Conservation (phyloP, 805 yeast species). For the Kazachstania psychrophila region DNA sequence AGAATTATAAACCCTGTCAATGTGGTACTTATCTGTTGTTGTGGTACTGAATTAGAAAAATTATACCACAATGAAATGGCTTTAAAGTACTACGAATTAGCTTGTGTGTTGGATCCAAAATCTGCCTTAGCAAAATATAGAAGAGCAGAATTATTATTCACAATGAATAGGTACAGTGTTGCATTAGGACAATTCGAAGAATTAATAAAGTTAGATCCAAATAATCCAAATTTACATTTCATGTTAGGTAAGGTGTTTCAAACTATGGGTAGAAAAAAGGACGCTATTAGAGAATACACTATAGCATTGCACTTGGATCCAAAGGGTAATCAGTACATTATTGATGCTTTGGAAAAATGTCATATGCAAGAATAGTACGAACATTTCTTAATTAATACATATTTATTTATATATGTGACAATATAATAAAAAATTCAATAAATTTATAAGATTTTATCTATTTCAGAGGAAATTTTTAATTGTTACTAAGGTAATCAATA, state of each 20-base stretch:
- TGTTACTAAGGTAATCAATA: too few species aligned
- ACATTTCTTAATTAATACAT: neutral
- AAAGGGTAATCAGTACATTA: conserved; percentile 75
- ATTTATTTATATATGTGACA: neutral
- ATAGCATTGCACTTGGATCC: conserved; percentile 88
- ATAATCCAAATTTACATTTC: conserved; percentile 90
- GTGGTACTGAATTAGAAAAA: conserved; percentile 87
- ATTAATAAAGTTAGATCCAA: conserved; percentile 73
- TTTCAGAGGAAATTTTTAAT: too few species aligned
- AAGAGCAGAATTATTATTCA: conserved; percentile 71
- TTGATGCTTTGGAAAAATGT: conserved; percentile 66
- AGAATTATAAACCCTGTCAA: conserved; percentile 83
- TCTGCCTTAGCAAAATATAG: conserved; percentile 83
- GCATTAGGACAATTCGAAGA: conserved; percentile 70
- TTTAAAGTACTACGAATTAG: conserved; percentile 69
- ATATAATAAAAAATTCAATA: too few species aligned
- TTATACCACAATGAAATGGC: conserved; percentile 62
- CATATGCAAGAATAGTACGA: conserved; percentile 20
- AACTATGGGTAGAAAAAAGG: conserved; percentile 58
- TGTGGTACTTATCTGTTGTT: conserved; percentile 80
- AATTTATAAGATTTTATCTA: too few species aligned
- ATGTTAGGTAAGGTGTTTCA: conserved; percentile 80
- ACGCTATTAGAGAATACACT: conserved; percentile 79
- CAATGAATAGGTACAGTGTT: conserved; percentile 58
- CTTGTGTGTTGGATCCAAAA: conserved; percentile 73